Percentiles rank a stretch among this genome's conserved stretches.
Evolutionary conservation across 768 basidiomycete genomes (phyloP).

Genomic region (Macrolepiota dolichaula): DNA sequence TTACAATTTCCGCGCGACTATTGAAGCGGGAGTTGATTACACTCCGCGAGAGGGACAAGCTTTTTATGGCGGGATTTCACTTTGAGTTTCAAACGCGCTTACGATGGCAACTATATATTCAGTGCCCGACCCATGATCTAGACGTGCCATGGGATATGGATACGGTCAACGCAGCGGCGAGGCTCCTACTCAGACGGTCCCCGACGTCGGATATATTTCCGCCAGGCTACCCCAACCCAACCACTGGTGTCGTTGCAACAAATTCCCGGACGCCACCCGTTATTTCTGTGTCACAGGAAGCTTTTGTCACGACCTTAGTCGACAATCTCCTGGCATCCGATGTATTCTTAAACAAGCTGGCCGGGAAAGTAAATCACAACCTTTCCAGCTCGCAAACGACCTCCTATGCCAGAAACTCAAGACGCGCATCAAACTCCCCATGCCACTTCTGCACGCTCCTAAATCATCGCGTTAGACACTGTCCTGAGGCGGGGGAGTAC

Average conservation of each 20-base stretch:
- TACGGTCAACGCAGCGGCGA: conserved; percentile 1
- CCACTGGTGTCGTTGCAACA: background rate
- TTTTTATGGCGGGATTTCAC: conserved; percentile 12
- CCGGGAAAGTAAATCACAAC: background rate
- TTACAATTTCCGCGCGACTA: background rate
- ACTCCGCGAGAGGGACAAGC: background rate
- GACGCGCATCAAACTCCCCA: no score
- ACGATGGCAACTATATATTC: background rate
- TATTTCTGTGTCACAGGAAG: background rate
- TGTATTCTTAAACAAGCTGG: background rate
- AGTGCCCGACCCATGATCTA: conserved; percentile 11
- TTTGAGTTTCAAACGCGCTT: background rate
- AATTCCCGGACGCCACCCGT: background rate
- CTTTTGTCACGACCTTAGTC: background rate
- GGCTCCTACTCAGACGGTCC: background rate
- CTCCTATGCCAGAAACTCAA: background rate
- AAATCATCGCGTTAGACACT: background rate
- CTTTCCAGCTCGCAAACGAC: no score
- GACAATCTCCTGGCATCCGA: background rate
- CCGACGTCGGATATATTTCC: background rate
- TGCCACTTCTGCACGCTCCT: background rate
- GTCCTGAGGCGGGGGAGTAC: background rate
- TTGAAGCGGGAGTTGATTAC: background rate
- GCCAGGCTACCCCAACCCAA: background rate
- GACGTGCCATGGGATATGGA: conserved; percentile 12